Conservation (phyloP, 306 rosid genomes). For the Lathyrus oleraceus region DNA sequence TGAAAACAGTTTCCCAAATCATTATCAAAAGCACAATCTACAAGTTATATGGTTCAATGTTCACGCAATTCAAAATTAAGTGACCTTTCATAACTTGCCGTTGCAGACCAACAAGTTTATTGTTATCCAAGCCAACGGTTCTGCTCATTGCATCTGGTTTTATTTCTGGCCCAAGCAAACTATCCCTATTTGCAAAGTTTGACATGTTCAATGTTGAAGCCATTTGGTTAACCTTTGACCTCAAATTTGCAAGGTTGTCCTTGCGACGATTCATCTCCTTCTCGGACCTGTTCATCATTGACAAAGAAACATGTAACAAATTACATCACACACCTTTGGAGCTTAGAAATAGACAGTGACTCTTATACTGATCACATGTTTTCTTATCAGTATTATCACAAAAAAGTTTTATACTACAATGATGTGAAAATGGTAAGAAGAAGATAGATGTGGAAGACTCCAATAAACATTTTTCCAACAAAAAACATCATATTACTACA, state of each 20-base stretch:
- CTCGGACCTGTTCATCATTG: slow-evolving; percentile 62
- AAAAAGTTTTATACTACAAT: neutral
- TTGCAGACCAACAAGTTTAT: slow-evolving; percentile 83
- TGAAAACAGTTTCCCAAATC: slow-evolving; percentile 31
- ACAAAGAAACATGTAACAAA: slow-evolving; percentile 31
- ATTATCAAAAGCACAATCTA: slow-evolving; percentile 35
- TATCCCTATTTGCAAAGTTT: slow-evolving; percentile 84
- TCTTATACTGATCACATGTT: slow-evolving; percentile 11
- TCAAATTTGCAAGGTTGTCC: slow-evolving; percentile 74
- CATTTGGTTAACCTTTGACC: slow-evolving; percentile 85
- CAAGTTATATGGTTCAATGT: slow-evolving; percentile 13
- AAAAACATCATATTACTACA: slow-evolving; percentile 8
- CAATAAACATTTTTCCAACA: slow-evolving; percentile 6
- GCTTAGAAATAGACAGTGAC: slow-evolving; percentile 13
- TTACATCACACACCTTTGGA: slow-evolving; percentile 5
- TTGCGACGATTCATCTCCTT: slow-evolving; percentile 98
- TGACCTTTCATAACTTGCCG: slow-evolving; percentile 87
- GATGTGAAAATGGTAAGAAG: neutral
- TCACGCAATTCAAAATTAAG: slow-evolving; percentile 37
- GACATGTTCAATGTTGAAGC: slow-evolving; percentile 86
- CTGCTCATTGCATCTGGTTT: slow-evolving; percentile 80
- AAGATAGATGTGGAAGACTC: slow-evolving; percentile 12
- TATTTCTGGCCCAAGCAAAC: slow-evolving; percentile 89
- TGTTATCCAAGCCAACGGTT: slow-evolving; percentile 80
- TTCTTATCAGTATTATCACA: slow-evolving; percentile 12